phyloP scores from a whole-genome alignment of 2,329 filamentous ascomycete species.

The Didymella glomerata region DNA sequence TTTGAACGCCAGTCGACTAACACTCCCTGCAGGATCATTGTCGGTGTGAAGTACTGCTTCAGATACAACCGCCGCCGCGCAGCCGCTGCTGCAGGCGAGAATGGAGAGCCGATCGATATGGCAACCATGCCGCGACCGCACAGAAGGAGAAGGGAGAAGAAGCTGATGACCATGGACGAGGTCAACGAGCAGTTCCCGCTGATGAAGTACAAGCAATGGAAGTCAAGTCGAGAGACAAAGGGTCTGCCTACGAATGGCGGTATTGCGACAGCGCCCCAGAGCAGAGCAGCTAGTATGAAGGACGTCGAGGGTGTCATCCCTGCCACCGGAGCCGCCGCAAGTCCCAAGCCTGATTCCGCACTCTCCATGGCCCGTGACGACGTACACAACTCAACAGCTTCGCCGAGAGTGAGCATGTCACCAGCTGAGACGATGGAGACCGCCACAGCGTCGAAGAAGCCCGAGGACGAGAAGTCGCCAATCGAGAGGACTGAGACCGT shows the following conservation, averaged over 20 bases:
- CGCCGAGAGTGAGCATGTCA: slow-evolving; percentile 33
- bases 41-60: slow-evolving; percentile 99
- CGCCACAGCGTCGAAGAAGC: slow-evolving; percentile 33
- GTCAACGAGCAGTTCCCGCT: slow-evolving; percentile 97
- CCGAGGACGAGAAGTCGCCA: slow-evolving; percentile 23
- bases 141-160: slow-evolving; percentile 91
- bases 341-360: slow-evolving; percentile 47
- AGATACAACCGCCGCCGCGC: slow-evolving; percentile 95
- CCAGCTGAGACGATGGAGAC: slow-evolving; percentile 28
- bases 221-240: slow-evolving; percentile 80
- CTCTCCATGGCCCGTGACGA: slow-evolving; percentile 56
- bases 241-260: slow-evolving; percentile 86
- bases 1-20: slow-evolving; percentile 32
- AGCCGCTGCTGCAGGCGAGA: slow-evolving; percentile 75
- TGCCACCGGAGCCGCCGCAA: slow-evolving; percentile 44
- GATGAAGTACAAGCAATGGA: slow-evolving; percentile 96
- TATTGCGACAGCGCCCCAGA: slow-evolving; percentile 73
- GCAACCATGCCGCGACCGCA: slow-evolving; percentile 85
- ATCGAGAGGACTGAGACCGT: slow-evolving; percentile 37
- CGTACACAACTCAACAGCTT: slow-evolving; percentile 34
- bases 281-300: slow-evolving; percentile 76
- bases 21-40: slow-evolving; percentile 81
- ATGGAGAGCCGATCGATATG: slow-evolving; percentile 84
- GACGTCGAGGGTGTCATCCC: slow-evolving; percentile 63
- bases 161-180: slow-evolving; percentile 98